phyloP scores from a whole-genome alignment of 257 asterid species.

The Prunella vulgaris region DNA sequence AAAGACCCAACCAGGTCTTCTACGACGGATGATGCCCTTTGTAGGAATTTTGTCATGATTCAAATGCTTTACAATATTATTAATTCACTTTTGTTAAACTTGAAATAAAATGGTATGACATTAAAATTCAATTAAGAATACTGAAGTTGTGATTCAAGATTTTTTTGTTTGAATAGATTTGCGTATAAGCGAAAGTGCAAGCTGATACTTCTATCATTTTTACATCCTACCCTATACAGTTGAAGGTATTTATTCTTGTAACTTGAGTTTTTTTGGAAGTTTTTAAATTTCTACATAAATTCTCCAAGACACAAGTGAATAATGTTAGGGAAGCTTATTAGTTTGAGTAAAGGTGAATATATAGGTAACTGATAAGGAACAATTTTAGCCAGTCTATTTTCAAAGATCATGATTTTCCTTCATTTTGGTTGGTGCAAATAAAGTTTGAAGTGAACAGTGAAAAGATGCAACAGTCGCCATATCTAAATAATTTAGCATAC shows the following conservation, averaged over 20 bases:
- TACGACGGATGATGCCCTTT: not conserved
- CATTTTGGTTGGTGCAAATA: not conserved
- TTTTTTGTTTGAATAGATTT: not conserved
- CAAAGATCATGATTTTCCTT: not conserved
- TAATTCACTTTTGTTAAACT: not conserved
- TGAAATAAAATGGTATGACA: not conserved
- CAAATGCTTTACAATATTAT: not conserved
- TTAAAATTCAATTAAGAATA: not conserved
- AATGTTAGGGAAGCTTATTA: not conserved
- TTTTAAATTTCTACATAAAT: not conserved
- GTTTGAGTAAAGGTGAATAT: not conserved
- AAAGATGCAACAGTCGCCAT: not conserved
- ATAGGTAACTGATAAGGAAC: not conserved
- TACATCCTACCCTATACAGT: not conserved
- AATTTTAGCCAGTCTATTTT: not conserved
- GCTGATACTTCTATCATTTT: no score
- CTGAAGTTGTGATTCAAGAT: not conserved
- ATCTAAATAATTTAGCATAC: not conserved
- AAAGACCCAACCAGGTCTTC: not conserved
- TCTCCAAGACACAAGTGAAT: not conserved
- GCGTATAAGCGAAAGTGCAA: not conserved
- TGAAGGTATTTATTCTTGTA: not conserved
- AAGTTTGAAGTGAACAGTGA: not conserved
- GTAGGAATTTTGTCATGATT: not conserved
- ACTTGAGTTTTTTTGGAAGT: not conserved